Base-by-base conservation (phyloP, 1,284 basidiomycete species). In the Microbotryomycetes sp. region DNA sequence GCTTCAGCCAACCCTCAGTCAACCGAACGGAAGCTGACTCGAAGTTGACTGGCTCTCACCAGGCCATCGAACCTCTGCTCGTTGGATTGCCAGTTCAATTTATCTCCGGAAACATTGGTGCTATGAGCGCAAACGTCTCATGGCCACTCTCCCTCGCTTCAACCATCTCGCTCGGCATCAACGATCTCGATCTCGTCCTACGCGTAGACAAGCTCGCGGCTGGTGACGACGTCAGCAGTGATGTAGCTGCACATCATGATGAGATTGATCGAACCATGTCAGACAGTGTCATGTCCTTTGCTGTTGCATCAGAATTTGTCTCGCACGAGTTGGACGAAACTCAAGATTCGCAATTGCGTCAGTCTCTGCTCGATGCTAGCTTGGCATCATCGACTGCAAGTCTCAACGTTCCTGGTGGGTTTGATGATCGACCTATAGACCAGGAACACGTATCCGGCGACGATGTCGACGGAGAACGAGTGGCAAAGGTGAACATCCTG, bases 21-120 rank as follows among this genome's bases (percentile, higher is more conserved):
- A n/a, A 31, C 16, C 29, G 19, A 3, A 26, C 3, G 23, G 3
- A 31, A 9, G 22, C 55, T 22, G 3, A 1, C 6, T 14, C 26
- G 30, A n/a, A 45, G 14, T 32, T 29, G 16, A 42, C 54, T 50
- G 55, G 23, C 42, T 22, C 54, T 30, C 16, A 4, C 32, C 64
- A 96, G 92, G 86, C 88, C 25, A 86, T 96, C 71, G 92, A 92
- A 75, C 73, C 79, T 14, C 77, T 88, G 57, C 77, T 94, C n/a
- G 73, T 77, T 81, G 22, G 22, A 26, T 76, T 89, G 36, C 91
- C 91, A 0, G 68, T 94, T 26, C 76, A 78, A 32, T 77, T 96
- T 23, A 80, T 83, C 53, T 81, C 84, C 52, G 92, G 92, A 28
- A 81, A 82, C 51, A 81, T 92, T 62, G 82, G 83, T 31, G 83